phyloP scores from a whole-genome alignment of 257 asterid species.

The Rubia yunnanensis region DNA sequence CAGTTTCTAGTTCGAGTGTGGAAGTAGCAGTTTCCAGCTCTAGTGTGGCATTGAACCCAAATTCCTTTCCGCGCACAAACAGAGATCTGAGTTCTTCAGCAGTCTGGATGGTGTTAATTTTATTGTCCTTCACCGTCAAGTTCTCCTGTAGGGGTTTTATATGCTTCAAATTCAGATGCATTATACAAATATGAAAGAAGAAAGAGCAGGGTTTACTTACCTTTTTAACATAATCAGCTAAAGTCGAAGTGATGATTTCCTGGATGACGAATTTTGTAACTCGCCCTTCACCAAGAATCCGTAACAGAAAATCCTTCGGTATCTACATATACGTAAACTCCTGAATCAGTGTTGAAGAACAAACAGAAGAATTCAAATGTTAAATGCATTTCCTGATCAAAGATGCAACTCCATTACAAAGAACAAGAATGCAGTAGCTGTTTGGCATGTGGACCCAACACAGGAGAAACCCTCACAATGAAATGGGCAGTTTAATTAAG shows the following conservation, averaged over 20 bases:
- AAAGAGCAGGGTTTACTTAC: conserved; percentile 26
- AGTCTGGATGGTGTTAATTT: conserved; percentile 55
- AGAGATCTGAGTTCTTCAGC: conserved; percentile 56
- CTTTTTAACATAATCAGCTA: conserved; percentile 65
- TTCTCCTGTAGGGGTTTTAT: conserved; percentile 39
- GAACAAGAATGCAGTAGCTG: neutral
- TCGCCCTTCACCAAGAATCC: conserved; percentile 68
- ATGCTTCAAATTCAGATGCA: conserved; percentile 7
- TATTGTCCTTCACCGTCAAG: conserved; percentile 56
- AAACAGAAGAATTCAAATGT: neutral
- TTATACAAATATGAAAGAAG: neutral
- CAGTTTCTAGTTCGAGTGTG: conserved; percentile 42
- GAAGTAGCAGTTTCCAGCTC: conserved; percentile 40
- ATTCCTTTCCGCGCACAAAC: conserved; percentile 55
- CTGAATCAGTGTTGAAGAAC: neutral
- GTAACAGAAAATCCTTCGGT: conserved; percentile 61
- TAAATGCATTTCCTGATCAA: neutral
- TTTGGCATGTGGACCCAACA: neutral
- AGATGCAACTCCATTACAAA: neutral
- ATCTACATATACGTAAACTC: conserved; percentile 30
- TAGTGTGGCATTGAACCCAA: conserved; percentile 65
- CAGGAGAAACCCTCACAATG: neutral
- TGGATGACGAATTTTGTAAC: conserved; percentile 60
- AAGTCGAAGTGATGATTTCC: conserved; percentile 54
- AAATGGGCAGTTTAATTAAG: neutral